A percentile compares a stretch with the other conserved stretches of the same genome.
Conservation (phyloP, 441 rosid species). For the Euphorbia celastroides region DNA sequence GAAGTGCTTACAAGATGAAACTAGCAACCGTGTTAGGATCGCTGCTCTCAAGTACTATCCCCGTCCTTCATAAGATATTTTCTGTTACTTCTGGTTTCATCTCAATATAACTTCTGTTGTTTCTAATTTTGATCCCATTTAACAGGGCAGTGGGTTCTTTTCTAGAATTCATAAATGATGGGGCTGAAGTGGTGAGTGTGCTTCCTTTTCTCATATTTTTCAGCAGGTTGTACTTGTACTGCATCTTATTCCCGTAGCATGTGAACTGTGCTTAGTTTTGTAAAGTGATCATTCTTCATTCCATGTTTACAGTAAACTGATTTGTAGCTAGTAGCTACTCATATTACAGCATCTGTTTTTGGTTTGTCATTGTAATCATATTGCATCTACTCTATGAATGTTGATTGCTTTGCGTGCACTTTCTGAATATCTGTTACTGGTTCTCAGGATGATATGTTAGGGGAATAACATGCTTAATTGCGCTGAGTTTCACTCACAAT, state of each 20-base stretch:
- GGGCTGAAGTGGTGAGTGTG: constrained; percentile 80
- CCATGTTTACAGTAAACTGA: not conserved
- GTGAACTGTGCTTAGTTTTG: not conserved
- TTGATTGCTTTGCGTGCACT: not conserved
- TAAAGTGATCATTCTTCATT: not conserved
- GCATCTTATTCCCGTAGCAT: not conserved
- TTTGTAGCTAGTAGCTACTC: not conserved
- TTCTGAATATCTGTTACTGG: not conserved
- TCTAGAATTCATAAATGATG: constrained; percentile 82
- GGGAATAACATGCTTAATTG: not conserved
- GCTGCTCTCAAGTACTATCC: constrained; percentile 89
- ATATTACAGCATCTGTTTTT: not conserved
- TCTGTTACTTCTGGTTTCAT: not conserved
- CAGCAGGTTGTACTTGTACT: not conserved
- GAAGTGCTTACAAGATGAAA: constrained; percentile 90
- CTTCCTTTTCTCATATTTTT: constrained; percentile 4
- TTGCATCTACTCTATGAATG: not conserved
- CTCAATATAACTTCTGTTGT: not conserved
- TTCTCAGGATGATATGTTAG: not conserved
- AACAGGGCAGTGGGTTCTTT: constrained; percentile 98
- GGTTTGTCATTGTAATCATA: not conserved
- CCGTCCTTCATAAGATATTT: constrained; percentile 1
- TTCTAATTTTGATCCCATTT: constrained; percentile 8
- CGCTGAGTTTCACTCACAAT: not conserved
- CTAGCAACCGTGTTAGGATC: constrained; percentile 88